Conservation (phyloP, 192 early-diverging fungal species). For the Coemansia sp. region DNA sequence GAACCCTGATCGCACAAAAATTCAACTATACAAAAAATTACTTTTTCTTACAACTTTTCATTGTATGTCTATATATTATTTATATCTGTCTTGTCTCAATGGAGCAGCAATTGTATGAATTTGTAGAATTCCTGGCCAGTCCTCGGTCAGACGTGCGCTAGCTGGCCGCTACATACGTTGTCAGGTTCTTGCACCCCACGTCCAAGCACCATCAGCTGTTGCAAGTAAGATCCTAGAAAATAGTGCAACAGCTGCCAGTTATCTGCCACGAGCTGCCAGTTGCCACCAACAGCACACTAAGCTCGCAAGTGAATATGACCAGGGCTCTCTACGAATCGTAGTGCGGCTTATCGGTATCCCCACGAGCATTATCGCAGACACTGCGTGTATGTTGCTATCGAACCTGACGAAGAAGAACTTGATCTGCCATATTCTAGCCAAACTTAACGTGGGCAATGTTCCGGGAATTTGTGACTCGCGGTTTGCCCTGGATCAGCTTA, state of each 20-base stretch:
- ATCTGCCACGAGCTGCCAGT: slow-evolving; percentile 71
- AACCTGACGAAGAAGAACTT: too few relatives aligned
- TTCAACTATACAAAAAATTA: not conserved
- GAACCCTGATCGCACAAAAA: too few relatives aligned
- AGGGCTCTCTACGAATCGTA: slow-evolving; percentile 71
- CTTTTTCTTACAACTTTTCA: not conserved
- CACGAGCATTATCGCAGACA: slow-evolving; percentile 72
- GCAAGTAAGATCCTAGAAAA: slow-evolving; percentile 59
- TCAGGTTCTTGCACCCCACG: slow-evolving; percentile 64
- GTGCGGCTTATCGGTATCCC: slow-evolving; percentile 70
- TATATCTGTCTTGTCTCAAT: slow-evolving; percentile 16
- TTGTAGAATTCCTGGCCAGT: slow-evolving; percentile 74
- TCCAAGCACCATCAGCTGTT: slow-evolving; percentile 44
- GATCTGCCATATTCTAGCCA: slow-evolving; percentile 53
- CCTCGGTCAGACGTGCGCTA: slow-evolving; percentile 79
- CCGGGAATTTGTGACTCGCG: slow-evolving; percentile 50
- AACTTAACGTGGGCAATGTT: slow-evolving; percentile 23
- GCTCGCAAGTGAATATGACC: slow-evolving; percentile 80
- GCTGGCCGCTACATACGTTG: slow-evolving; percentile 76
- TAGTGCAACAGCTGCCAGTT: slow-evolving; percentile 69
- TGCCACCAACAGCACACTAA: slow-evolving; percentile 49
- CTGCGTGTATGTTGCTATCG: slow-evolving; percentile 13
- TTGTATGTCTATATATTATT: not conserved
- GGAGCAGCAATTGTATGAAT: slow-evolving; percentile 58
- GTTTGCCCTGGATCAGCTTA: slow-evolving; percentile 76